Conservation (phyloP, 306 rosid genomes). For the Myrica gale region DNA sequence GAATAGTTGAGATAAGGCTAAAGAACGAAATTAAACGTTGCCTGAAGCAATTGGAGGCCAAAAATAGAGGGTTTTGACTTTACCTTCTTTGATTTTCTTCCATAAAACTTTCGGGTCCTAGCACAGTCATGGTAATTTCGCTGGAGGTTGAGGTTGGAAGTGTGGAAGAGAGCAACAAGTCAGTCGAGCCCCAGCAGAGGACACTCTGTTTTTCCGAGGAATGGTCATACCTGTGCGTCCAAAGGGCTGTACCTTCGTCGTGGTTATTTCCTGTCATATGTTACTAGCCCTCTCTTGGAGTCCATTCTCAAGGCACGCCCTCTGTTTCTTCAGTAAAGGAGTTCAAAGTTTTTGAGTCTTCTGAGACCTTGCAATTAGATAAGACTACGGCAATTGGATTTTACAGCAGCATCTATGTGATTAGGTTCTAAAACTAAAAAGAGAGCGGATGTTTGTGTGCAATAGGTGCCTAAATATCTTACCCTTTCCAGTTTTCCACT, state of each 20-base stretch:
- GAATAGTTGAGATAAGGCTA: too few relatives aligned
- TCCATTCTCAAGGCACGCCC: constrained; percentile 75
- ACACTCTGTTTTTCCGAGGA: constrained; percentile 89
- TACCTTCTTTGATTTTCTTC: too few relatives aligned
- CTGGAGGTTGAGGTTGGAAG: constrained; percentile 22
- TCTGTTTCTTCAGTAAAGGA: background rate
- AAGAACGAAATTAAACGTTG: too few relatives aligned
- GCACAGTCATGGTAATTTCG: background rate
- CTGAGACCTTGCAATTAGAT: background rate
- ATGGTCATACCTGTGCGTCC: constrained; percentile 93
- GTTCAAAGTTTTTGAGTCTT: background rate
- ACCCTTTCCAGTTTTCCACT: background rate
- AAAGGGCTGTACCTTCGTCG: constrained; percentile 78
- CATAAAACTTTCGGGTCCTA: too few relatives aligned
- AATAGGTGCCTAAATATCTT: too few relatives aligned
- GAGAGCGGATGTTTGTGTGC: background rate
- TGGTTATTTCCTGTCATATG: constrained; percentile 74
- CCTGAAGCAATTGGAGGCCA: too few relatives aligned
- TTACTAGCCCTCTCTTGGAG: constrained; percentile 60
- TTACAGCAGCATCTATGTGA: background rate
- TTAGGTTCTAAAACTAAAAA: constrained; percentile 1
- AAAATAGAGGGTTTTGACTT: too few relatives aligned
- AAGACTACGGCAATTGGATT: background rate
- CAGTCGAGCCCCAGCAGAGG: constrained; percentile 70
- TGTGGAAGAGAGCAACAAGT: constrained; percentile 43